Evolutionary conservation across 163 green algal species (phyloP), one percentile per base, ranked within the genome.

Genomic region (Scenedesmus sp.): DNA sequence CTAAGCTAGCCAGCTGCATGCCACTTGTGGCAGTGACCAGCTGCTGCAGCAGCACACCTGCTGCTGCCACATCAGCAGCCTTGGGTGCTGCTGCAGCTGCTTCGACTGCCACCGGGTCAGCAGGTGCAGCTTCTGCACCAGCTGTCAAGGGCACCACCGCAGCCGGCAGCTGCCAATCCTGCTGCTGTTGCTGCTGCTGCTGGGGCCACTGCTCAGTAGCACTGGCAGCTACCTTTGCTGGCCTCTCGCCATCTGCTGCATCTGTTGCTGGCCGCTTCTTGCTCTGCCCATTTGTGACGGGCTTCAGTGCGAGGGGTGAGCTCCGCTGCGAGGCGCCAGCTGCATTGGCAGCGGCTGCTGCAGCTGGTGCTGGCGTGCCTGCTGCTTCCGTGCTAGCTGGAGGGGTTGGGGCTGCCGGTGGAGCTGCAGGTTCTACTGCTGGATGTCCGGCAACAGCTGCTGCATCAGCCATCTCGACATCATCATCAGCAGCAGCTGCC

Each of bases 1-100:
- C 94, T 51, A 96, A 68, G 2, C 61, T 43, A 2, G 92, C 88
- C 68, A 96, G 40, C 85, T 90, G 84, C 85, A 92, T 89, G 0
- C 93, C 94, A 16, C 59, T 56, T 4, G 94, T 93, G 1, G 22
- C 83, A 33, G 78, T 56, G 33, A 94, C 94, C 72, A 94, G 49
- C 33, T 37, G 83, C 12, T 85, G 59, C 86, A 94, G 78, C 90
- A 96, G 85, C 35, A 24, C 35, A 33, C 88, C 88, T 3, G 91
- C 92, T 5, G 42, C 51, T 0, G 43, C 73, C 18, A 92, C 43
- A 73, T 94, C 93, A 37, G 46, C 86, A 6, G 61, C 70, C 16
- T 59, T 86, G 53, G 76, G 5, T 26, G 61, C 49, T 70, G 80
- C 80, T 65, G 42, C 43, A 33, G 43, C 80, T 83, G 72, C 1